A percentile compares a stretch with the other conserved stretches of the same genome.
These are phyloP conservation scores for Backusella tuberculispora DNA, from an alignment of 192 early-diverging fungal genomes.

Conservation along the genomic window DNA sequence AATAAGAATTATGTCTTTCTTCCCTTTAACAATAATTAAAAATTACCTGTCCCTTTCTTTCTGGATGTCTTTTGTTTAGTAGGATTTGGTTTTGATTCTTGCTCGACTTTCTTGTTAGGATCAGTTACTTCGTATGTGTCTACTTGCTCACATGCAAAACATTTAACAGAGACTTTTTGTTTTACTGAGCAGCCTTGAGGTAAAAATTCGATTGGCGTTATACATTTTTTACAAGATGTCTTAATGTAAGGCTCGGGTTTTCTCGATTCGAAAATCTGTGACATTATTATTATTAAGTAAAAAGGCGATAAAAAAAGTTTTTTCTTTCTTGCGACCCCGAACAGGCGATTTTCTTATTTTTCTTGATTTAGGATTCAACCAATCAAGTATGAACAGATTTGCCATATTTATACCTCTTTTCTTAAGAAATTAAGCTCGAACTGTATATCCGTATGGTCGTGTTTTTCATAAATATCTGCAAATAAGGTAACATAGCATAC, in stretches of 20 bases:
- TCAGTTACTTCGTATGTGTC: conserved; percentile 46
- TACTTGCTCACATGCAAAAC: conserved; percentile 56
- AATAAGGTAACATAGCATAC: no score
- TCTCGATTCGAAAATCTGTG: conserved; percentile 49
- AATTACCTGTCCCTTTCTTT: conserved; percentile 37
- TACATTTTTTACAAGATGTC: conserved; percentile 53
- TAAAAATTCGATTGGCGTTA: conserved; percentile 55
- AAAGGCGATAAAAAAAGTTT: background rate
- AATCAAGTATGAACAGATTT: background rate
- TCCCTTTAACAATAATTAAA: conserved; percentile 51
- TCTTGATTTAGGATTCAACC: conserved; percentile 5
- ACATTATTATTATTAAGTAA: conserved; percentile 9
- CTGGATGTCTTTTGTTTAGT: conserved; percentile 17
- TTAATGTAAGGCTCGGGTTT: conserved; percentile 57
- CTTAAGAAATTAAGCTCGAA: background rate
- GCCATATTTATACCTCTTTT: background rate
- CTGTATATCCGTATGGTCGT: no score
- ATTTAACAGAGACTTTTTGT: conserved; percentile 52
- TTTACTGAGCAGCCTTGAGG: conserved; percentile 36
- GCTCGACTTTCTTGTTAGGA: conserved; percentile 23
- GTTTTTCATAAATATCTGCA: no score
- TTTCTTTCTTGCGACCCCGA: background rate
- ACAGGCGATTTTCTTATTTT: background rate
- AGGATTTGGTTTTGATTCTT: conserved; percentile 8
- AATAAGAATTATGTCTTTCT: conserved; percentile 84